Conservation (phyloP, 1,139 yeast genomes). For the Zhuliangozyma parablackwelliae region DNA sequence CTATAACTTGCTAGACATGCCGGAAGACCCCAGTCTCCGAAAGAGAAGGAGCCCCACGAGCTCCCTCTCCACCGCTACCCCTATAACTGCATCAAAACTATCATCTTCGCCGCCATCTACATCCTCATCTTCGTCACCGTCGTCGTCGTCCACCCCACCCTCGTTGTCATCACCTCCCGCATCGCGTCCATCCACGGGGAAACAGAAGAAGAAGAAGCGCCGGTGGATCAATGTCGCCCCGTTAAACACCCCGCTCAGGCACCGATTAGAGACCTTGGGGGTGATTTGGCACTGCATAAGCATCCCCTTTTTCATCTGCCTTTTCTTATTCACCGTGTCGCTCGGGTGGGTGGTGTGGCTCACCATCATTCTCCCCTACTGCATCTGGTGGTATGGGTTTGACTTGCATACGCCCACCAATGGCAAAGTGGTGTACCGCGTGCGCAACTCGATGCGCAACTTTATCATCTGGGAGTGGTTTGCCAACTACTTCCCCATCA, state of each 20-base stretch:
- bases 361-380: conserved; percentile 46
- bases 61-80: too few species aligned
- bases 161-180: background rate
- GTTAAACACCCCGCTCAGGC: conserved; percentile 47
- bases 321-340: conserved; percentile 52
- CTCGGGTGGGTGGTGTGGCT: conserved; percentile 75
- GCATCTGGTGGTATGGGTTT: conserved; percentile 56
- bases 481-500: conserved; percentile 76
- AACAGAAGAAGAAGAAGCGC: conserved; percentile 3
- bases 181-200: background rate
- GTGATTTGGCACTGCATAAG: conserved; percentile 76
- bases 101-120: background rate
- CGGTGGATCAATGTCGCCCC: conserved; percentile 43
- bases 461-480: conserved; percentile 68
- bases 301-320: conserved; percentile 54
- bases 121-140: background rate
- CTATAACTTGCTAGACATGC: too few species aligned
- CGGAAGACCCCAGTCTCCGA: too few species aligned
- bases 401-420: conserved; percentile 65
- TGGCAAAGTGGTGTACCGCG: conserved; percentile 61
- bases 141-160: background rate
- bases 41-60: too few species aligned
- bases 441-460: conserved; percentile 55
- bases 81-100: background rate
- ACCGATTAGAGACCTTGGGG: conserved; percentile 66